phyloP scores from a whole-genome alignment of 2,329 filamentous ascomycete genomes.

The Fusarium cicatricum region DNA sequence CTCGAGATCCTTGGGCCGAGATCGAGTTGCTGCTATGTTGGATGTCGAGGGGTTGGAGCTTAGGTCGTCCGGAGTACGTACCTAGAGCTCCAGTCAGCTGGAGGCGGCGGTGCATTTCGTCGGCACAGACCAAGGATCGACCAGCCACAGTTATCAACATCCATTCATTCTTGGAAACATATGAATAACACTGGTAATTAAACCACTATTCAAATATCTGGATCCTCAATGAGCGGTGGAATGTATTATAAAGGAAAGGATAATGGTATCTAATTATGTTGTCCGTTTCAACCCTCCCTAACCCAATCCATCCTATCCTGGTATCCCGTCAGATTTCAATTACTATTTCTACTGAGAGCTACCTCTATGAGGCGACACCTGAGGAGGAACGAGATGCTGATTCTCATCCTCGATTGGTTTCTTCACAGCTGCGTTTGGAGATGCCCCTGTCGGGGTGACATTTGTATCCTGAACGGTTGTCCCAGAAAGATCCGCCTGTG shows the following conservation, averaged over 20 bases:
- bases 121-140: conserved; percentile 5
- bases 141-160: conserved; percentile 1
- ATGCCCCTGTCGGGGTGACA: conserved; percentile 8
- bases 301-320: not conserved
- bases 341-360: conserved; percentile 6
- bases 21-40: conserved; percentile 6
- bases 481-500: conserved; percentile 40
- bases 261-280: conserved; percentile 23
- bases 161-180: not conserved
- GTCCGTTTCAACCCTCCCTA: not conserved
- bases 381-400: conserved; percentile 22
- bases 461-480: conserved; percentile 38
- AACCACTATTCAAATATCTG: not conserved
- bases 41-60: conserved; percentile 27
- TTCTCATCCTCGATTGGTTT: conserved; percentile 16
- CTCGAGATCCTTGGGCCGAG: not conserved
- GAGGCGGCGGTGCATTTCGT: not conserved
- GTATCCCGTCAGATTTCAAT: not conserved
- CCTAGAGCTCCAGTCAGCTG: not conserved
- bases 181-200: not conserved
- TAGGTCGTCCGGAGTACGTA: conserved; percentile 21
- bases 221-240: not conserved
- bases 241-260: not conserved
- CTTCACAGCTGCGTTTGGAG: conserved; percentile 14
- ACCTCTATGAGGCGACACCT: conserved; percentile 7